phyloP scores from a whole-genome alignment of 139 green algal genomes.

The Closterium sp. region DNA sequence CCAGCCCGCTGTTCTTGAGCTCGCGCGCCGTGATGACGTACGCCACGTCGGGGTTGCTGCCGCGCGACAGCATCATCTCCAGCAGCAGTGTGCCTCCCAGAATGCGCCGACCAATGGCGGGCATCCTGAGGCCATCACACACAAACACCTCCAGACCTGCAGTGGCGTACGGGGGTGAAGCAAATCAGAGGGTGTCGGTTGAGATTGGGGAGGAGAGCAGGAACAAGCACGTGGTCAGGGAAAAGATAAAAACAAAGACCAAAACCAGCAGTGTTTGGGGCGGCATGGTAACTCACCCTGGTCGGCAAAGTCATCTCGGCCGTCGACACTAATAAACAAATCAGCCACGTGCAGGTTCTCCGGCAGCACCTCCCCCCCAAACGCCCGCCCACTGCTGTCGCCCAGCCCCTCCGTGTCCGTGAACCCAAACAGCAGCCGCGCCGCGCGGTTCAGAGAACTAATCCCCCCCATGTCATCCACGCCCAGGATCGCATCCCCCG shows the following conservation, averaged over 20 bases:
- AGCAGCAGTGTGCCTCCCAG: background rate
- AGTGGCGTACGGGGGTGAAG: background rate
- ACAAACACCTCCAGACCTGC: background rate
- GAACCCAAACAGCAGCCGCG: background rate
- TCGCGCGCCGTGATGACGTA: background rate
- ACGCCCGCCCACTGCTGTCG: background rate
- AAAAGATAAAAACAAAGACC: too few relatives aligned
- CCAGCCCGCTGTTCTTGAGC: background rate
- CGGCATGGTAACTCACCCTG: background rate
- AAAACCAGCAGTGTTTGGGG: background rate
- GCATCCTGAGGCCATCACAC: background rate
- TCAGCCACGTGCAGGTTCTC: background rate
- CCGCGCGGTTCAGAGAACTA: background rate
- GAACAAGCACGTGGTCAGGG: too few relatives aligned
- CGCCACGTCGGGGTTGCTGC: background rate
- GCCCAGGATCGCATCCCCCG: background rate
- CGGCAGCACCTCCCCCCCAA: background rate
- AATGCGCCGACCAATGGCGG: background rate
- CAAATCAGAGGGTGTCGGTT: too few relatives aligned
- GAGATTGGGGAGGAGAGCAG: background rate
- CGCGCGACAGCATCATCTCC: background rate
- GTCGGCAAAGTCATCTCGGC: background rate
- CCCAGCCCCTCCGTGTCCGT: background rate
- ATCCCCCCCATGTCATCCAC: background rate
- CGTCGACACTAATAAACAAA: background rate